Evolutionary conservation across 208 protist species (phyloP), one percentile per base, ranked within the genome.

Genomic region (Crithidia brevicula): DNA sequence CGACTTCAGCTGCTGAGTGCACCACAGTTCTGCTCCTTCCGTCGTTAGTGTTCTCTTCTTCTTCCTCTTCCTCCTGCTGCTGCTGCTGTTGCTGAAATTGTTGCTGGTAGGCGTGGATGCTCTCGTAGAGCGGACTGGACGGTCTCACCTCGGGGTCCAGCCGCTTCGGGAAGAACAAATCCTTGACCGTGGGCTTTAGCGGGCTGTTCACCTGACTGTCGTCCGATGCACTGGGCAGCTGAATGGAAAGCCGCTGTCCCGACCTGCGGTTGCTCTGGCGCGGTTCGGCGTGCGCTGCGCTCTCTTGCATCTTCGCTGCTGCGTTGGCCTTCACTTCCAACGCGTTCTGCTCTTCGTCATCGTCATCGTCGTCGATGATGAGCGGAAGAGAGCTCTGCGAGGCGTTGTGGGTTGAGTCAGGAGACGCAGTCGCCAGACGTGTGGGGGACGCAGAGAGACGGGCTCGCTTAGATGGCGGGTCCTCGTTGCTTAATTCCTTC

Each of bases 101-200:
- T 33, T 67, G 68, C 53, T 74, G 69, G 22, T 74, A 74, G 28
- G 69, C 69, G 15, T 74, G 69, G n/a, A 74, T 74, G 34, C 69
- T 74, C 51, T 54, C 47, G 52, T 74, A 63, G 30, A 74, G 52
- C n/a, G 69, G 59, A 27, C 69, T 74, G 52, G 31, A 61, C 13
- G 69, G 69, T 25, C 69, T 59, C 60, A 54, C n/a, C 34, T 63
- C 60, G 9, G 69, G 69, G 40, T 74, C 69, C 10, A 74, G 59
- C 6, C 69, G 69, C 28, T 74, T 45, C 8, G 69, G 69, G 34
- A 74, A 74, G 22, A 74, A 59, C 22, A 74, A 40, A 28, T 74
- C 60, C 43, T 51, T 45, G 25, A 74, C 69, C 7, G 58, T 34
- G 1, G 69, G 60, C 53, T 63, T 67, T 30, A 43, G 42, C 4